Base-by-base conservation (phyloP, 164 flowering plant genomes). In the Taxillus chinensis region DNA sequence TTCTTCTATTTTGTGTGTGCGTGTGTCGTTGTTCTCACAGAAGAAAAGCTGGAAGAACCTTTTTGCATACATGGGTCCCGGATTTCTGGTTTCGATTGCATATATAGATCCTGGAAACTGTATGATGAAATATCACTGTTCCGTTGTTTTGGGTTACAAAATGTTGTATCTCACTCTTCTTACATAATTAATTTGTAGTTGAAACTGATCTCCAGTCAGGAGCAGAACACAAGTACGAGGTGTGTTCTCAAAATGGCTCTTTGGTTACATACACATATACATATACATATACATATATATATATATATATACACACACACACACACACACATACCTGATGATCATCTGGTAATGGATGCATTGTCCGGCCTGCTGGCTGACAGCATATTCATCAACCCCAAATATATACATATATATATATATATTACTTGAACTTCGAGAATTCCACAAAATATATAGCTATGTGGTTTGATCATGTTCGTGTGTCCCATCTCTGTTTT, bases 131-230 rank as follows among this genome's bases (percentile, higher is more conserved):
- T 43, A 50, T 54, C 54, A 55, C 49, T 67, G 46, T 45, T 50
- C 40, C 14, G 8, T 37, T n/a, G 43, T 59, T 41, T 7, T 40
- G 43, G 27, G 12, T 42, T 37, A 37, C 7, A 2, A 5, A 43
- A 43, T 43, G 8, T 43, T 43, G 46, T 27, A 4, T 42, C 10
- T 41, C 16, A 8, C 8, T 10, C 8, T 56, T 12, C 17, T 3
- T 5, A 12, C 66, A 43, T 60, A 13, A 14, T 3, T 60, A 48
- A 14, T 13, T 39, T 39, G 41, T 85, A 89, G 96, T 89, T 82
- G 92, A 86, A 67, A 89, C 96, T 55, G 96, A 86, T 65, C 60
- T 89, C 53, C 96, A 84, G 70, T 86, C 96, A 2, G 96, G 96
- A 67, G 90, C 96, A 27, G 76, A 70, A 65, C 82, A 89, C 55